These are phyloP conservation scores for Trichosanthes cucumerina DNA, from an alignment of 306 rosid species.

Conservation along the genomic window DNA sequence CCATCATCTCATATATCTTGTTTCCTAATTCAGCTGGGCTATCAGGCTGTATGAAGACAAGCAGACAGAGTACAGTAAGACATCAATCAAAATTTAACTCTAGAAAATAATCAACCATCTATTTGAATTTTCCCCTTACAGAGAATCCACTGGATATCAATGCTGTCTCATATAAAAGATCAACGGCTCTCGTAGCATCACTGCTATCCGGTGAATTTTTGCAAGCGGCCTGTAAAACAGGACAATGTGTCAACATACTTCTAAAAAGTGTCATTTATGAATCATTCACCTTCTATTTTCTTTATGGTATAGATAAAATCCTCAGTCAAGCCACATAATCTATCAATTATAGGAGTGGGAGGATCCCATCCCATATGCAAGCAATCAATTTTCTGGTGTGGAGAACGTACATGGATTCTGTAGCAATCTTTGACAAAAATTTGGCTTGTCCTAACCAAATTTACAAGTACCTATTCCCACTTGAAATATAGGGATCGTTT, in stretches of 20 bases:
- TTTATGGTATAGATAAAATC: not conserved
- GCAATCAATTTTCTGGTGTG: not conserved
- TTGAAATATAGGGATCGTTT: not conserved
- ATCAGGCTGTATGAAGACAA: constrained; percentile 57
- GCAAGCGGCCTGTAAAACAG: constrained; percentile 73
- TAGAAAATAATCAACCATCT: not conserved
- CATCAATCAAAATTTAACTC: not conserved
- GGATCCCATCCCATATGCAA: not conserved
- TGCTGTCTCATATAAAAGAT: constrained; percentile 83
- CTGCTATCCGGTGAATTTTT: constrained; percentile 73
- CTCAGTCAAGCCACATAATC: not conserved
- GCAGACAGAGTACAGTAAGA: not conserved
- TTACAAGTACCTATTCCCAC: not conserved
- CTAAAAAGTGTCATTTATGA: not conserved
- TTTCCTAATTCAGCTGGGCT: constrained; percentile 94
- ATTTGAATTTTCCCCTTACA: constrained; percentile 22
- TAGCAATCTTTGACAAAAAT: not conserved
- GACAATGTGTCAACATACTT: not conserved
- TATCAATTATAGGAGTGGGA: not conserved
- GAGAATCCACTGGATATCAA: constrained; percentile 94
- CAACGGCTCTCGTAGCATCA: constrained; percentile 85
- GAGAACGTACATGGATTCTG: not conserved
- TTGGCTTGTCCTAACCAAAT: not conserved
- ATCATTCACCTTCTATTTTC: not conserved
- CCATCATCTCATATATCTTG: constrained; percentile 95